These are phyloP conservation scores for Ophiognomonia clavigignenti-juglandacearum DNA, from an alignment of 2,329 filamentous ascomycete species.

Conservation along the genomic window DNA sequence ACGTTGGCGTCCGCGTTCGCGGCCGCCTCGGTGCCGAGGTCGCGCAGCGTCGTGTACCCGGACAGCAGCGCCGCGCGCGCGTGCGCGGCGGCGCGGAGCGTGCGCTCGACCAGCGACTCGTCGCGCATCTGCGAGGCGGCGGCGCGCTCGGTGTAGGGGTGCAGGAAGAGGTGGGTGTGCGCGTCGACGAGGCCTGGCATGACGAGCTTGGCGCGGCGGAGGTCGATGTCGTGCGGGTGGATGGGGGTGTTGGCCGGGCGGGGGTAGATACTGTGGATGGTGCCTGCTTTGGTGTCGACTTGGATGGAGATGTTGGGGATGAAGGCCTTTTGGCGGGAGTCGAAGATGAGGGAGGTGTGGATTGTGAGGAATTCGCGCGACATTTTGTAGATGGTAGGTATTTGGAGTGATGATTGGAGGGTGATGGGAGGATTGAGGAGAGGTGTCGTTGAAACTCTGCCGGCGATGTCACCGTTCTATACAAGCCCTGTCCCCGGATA, in stretches of 20 bases:
- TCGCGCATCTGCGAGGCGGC: conserved; percentile 49
- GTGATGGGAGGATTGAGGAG: neutral
- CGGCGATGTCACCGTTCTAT: too few species aligned
- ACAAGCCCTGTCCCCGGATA: too few species aligned
- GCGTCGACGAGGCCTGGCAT: conserved; percentile 51
- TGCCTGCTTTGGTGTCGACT: conserved; percentile 33
- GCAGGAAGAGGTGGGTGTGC: conserved; percentile 53
- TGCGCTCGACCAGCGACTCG: conserved; percentile 51
- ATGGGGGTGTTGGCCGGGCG: conserved; percentile 23
- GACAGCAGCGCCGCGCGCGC: conserved; percentile 47
- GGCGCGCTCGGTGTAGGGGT: conserved; percentile 39
- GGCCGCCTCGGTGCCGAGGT: conserved; percentile 50
- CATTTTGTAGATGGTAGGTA: neutral
- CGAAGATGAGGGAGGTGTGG: conserved; percentile 43
- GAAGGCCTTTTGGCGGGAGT: conserved; percentile 37
- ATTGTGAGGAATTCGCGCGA: neutral
- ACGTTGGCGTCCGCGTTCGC: conserved; percentile 44
- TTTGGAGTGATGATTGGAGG: neutral
- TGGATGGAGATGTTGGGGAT: conserved; percentile 36
- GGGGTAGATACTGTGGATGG: conserved; percentile 32
- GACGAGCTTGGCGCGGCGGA: conserved; percentile 46
- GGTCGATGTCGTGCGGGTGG: conserved; percentile 39
- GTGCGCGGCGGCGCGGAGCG: conserved; percentile 49
- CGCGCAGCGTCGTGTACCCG: conserved; percentile 55
- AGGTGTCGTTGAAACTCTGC: too few species aligned